These are phyloP conservation scores for Taiwanofungus camphoratus DNA, from an alignment of 1,284 basidiomycete genomes.

Conservation along the genomic window DNA sequence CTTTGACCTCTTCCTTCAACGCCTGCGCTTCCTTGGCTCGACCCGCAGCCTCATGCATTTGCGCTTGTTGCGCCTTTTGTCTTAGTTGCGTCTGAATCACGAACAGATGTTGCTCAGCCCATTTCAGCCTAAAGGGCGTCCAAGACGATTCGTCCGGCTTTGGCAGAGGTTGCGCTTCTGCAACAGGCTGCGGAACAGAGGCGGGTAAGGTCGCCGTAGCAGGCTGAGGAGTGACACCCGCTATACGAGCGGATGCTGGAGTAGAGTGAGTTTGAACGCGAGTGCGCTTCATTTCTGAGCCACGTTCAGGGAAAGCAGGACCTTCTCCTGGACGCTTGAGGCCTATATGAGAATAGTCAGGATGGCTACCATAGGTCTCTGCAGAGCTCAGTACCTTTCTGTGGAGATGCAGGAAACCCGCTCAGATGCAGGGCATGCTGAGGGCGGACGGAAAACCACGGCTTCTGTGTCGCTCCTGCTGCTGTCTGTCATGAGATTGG, in stretches of 20 bases:
- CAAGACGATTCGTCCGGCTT: no score
- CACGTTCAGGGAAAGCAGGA: conserved; percentile 1
- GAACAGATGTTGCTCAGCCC: background rate
- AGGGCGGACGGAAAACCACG: conserved; percentile 51
- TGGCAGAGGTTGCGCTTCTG: no score
- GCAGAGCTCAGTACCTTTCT: conserved; percentile 30
- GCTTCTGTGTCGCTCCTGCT: conserved; percentile 30
- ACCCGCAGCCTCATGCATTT: conserved; percentile 6
- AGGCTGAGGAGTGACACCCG: conserved; percentile 14
- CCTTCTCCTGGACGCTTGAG: conserved; percentile 17
- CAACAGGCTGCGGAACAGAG: background rate
- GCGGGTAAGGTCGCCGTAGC: conserved; percentile 6
- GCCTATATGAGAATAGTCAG: conserved; percentile 4
- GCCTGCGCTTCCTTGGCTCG: conserved; percentile 4
- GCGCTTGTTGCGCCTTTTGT: conserved; percentile 4
- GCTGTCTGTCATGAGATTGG: conserved; percentile 30
- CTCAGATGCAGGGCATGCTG: conserved; percentile 43
- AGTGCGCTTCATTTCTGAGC: conserved; percentile 17
- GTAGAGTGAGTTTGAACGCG: conserved; percentile 11
- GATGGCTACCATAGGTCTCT: background rate
- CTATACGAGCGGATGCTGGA: conserved; percentile 16
- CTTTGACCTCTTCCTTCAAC: conserved; percentile 8
- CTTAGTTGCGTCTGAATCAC: background rate
- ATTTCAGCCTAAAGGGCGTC: no score
- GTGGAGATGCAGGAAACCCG: conserved; percentile 37